A percentile compares a stretch with the other conserved stretches of the same genome.
Conservation (phyloP, 169 alveolate genomes). For the Miamiensis avidus region DNA sequence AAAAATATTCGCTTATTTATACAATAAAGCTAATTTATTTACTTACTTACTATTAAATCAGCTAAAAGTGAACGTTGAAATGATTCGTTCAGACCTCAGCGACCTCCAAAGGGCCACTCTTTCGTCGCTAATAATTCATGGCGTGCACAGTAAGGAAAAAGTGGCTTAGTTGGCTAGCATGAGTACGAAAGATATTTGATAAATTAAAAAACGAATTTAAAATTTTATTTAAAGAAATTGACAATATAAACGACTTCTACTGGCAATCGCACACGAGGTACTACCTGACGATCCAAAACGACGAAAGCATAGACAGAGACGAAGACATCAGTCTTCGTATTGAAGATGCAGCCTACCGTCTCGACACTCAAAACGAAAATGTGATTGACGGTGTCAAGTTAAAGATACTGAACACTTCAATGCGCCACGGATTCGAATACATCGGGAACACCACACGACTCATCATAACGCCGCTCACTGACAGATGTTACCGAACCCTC, state of each 20-base stretch:
- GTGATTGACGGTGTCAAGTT: constrained; percentile 2
- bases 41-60: too few species aligned
- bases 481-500: constrained; percentile 83
- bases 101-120: too few species aligned
- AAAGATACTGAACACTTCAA: constrained; percentile 66
- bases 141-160: too few species aligned
- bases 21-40: too few species aligned
- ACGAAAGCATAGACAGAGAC: neutral
- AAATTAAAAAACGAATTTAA: too few species aligned
- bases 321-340: neutral
- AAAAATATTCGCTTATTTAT: too few species aligned
- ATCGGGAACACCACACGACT: constrained; percentile 52
- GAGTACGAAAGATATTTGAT: too few species aligned
- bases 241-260: neutral
- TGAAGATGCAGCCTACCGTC: neutral
- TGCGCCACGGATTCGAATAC: constrained; percentile 78
- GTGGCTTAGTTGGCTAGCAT: too few species aligned
- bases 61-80: too few species aligned
- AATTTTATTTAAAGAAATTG: neutral
- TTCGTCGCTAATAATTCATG: too few species aligned
- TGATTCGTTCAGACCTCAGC: too few species aligned
- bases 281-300: neutral
- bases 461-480: constrained; percentile 85
- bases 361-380: neutral
- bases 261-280: neutral